A percentile compares a stretch with the other conserved stretches of the same genome.
Evolutionary conservation across 2,329 filamentous ascomycete genomes (phyloP).

Genomic region (Xylaria sp.): DNA sequence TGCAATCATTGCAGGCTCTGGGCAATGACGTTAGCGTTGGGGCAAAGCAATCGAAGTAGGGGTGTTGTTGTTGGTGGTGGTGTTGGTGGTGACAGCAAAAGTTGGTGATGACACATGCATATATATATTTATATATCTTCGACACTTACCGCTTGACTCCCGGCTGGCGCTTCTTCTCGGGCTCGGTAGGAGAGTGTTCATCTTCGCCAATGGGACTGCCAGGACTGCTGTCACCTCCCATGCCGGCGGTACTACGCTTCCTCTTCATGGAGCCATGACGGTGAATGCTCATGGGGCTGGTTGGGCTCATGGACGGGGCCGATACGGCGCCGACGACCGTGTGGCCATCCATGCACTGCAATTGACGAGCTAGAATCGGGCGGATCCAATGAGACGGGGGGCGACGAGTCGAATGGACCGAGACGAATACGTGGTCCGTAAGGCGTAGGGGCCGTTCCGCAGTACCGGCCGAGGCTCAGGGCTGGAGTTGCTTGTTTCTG

Average conservation of each 20-base stretch:
- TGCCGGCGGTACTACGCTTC: conserved; percentile 57
- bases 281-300: conserved; percentile 55
- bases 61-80: neutral
- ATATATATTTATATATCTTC: neutral
- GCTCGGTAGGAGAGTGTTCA: conserved; percentile 57
- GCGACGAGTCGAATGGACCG: conserved; percentile 18
- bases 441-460: conserved; percentile 17
- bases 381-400: conserved; percentile 24
- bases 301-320: conserved; percentile 56
- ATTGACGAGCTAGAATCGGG: conserved; percentile 28
- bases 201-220: conserved; percentile 58
- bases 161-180: conserved; percentile 66
- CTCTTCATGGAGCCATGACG: conserved; percentile 59
- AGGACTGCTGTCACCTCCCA: conserved; percentile 62
- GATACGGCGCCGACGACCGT: conserved; percentile 48
- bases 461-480: conserved; percentile 24
- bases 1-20: conserved; percentile 26
- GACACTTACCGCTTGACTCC: conserved; percentile 64
- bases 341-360: conserved; percentile 53
- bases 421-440: conserved; percentile 24
- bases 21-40: neutral
- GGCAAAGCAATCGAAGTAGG: neutral
- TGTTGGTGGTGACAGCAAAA: conserved; percentile 1
- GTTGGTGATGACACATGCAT: neutral
- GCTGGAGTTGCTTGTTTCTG: conserved; percentile 21